Evolutionary conservation across 1,284 basidiomycete genomes (phyloP).

Genomic region (Ceratobasidium sp.): DNA sequence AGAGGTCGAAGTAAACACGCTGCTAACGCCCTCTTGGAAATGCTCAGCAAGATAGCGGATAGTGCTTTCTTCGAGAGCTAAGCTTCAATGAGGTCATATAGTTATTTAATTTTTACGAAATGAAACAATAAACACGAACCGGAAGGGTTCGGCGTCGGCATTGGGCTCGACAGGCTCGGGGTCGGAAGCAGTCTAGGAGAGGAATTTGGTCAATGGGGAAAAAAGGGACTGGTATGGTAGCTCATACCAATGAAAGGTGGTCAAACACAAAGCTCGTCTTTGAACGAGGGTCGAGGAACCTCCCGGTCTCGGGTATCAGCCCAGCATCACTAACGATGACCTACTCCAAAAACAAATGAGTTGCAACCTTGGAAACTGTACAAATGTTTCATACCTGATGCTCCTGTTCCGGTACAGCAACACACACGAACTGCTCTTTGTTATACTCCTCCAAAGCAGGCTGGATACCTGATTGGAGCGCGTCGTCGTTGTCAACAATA

Average conservation of each 20-base stretch:
- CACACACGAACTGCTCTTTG: constrained; percentile 80
- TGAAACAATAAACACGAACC: constrained; percentile 56
- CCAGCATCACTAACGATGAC: constrained; percentile 79
- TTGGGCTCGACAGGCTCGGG: constrained; percentile 68
- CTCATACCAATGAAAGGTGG: constrained; percentile 73
- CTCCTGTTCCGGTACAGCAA: constrained; percentile 75
- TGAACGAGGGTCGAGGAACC: constrained; percentile 83
- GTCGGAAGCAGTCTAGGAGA: constrained; percentile 74
- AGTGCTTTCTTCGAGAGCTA: constrained; percentile 71
- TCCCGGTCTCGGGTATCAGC: constrained; percentile 59
- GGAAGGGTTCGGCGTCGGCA: constrained; percentile 71
- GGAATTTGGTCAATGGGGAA: constrained; percentile 1
- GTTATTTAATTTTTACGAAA: neutral
- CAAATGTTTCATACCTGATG: constrained; percentile 65
- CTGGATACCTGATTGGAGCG: constrained; percentile 76
- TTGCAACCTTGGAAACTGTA: neutral
- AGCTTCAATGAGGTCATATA: constrained; percentile 53
- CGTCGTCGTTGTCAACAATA: constrained; percentile 84
- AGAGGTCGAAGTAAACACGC: constrained; percentile 66
- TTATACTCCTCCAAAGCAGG: constrained; percentile 85
- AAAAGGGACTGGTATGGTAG: constrained; percentile 3
- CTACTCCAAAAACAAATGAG: constrained; percentile 51
- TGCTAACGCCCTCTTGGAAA: constrained; percentile 74
- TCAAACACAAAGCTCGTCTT: constrained; percentile 82
- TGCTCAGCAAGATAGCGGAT: constrained; percentile 78